These are phyloP conservation scores for Diospyros lotus DNA, from an alignment of 148 eudicot genomes.

Conservation along the genomic window DNA sequence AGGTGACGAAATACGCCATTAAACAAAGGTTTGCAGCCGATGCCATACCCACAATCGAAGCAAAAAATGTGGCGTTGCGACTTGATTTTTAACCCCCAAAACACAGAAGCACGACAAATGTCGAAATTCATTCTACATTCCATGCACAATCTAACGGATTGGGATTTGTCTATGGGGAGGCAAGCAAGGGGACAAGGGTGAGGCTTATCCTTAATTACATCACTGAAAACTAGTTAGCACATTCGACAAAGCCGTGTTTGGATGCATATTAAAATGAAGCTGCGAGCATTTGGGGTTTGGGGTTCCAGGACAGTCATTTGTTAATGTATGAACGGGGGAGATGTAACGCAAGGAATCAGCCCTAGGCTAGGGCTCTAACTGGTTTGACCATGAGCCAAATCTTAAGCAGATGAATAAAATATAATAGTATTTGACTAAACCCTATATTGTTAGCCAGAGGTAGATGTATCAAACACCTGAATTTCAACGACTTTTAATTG, in stretches of 20 bases:
- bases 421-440: slow-evolving; percentile 12
- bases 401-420: background rate
- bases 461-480: slow-evolving; percentile 18
- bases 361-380: background rate
- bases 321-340: background rate
- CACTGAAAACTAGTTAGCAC: background rate
- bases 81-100: too few relatives aligned
- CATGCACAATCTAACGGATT: background rate
- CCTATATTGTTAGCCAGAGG: slow-evolving; percentile 15
- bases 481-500: slow-evolving; percentile 20
- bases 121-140: background rate
- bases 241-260: background rate
- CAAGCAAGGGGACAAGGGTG: slow-evolving; percentile 4
- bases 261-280: too few relatives aligned
- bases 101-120: background rate
- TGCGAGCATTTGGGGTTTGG: too few relatives aligned
- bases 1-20: background rate
- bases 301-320: background rate
- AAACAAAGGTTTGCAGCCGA: background rate
- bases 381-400: slow-evolving; percentile 5
- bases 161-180: background rate
- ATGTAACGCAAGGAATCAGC: slow-evolving; percentile 1
- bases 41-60: too few relatives aligned
- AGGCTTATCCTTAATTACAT: background rate
- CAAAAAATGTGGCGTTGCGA: too few relatives aligned